These are phyloP conservation scores for Colletotrichum agaves DNA, from an alignment of 2,329 filamentous ascomycete genomes.

Conservation along the genomic window DNA sequence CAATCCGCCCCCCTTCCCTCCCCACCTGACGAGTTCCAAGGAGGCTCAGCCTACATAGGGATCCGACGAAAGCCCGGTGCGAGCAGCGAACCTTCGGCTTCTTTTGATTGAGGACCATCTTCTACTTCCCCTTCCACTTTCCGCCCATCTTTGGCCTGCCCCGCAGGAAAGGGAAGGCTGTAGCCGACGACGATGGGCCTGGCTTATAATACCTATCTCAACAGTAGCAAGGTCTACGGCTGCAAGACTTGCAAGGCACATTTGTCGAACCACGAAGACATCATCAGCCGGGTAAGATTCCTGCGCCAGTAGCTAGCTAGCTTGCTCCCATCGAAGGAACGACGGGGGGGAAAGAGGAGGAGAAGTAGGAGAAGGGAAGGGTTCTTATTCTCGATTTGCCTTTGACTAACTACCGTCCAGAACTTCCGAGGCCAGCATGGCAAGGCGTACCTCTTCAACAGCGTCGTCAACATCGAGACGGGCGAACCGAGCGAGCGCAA, in stretches of 20 bases:
- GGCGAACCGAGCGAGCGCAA: slow-evolving; percentile 91
- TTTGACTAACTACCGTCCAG: slow-evolving; percentile 56
- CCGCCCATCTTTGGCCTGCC: too few relatives aligned
- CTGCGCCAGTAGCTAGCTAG: not conserved
- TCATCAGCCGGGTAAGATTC: slow-evolving; percentile 84
- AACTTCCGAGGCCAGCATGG: slow-evolving; percentile 99
- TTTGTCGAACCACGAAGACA: slow-evolving; percentile 93
- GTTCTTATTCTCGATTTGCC: not conserved
- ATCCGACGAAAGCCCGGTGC: too few relatives aligned
- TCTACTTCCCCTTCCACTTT: too few relatives aligned
- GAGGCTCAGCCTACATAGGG: too few relatives aligned
- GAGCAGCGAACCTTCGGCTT: too few relatives aligned
- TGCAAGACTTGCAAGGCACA: slow-evolving; percentile 97
- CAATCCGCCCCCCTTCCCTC: too few relatives aligned
- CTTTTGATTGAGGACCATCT: too few relatives aligned
- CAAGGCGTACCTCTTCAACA: slow-evolving; percentile 96
- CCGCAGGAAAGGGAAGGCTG: slow-evolving; percentile 4
- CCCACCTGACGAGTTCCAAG: too few relatives aligned
- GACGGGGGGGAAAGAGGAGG: not conserved
- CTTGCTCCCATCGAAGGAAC: not conserved
- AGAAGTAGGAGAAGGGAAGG: not conserved
- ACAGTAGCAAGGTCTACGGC: slow-evolving; percentile 87
- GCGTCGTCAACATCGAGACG: slow-evolving; percentile 88
- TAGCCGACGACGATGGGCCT: slow-evolving; percentile 74
- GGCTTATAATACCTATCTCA: slow-evolving; percentile 91